These are phyloP conservation scores for Fusarium piperis DNA, from an alignment of 2,329 filamentous ascomycete genomes.

Conservation along the genomic window DNA sequence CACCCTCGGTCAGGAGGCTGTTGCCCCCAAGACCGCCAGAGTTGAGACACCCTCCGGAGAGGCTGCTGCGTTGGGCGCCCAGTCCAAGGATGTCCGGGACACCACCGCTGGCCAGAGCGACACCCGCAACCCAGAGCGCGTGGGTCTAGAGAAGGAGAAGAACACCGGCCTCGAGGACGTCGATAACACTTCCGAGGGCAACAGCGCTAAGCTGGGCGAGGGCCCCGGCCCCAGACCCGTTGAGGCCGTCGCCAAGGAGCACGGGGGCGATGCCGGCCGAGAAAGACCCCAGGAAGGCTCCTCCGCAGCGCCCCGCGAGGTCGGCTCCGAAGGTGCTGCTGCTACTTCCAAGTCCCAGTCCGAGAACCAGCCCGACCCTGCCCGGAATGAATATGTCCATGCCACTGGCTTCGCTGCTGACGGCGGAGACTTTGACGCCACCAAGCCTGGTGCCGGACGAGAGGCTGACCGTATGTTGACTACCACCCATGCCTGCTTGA, in stretches of 20 bases:
- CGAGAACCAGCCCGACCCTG: conserved; percentile 55
- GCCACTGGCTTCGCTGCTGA: conserved; percentile 69
- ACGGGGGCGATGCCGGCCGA: conserved; percentile 47
- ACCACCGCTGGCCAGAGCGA: conserved; percentile 50
- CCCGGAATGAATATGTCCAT: conserved; percentile 66
- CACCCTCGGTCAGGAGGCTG: conserved; percentile 10
- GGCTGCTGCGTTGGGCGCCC: background rate
- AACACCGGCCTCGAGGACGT: conserved; percentile 48
- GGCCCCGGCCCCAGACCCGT: conserved; percentile 40
- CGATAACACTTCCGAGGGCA: conserved; percentile 34
- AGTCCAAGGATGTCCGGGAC: conserved; percentile 21
- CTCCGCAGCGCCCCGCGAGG: conserved; percentile 8
- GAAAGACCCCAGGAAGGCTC: conserved; percentile 9
- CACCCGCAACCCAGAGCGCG: conserved; percentile 50
- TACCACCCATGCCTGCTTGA: background rate
- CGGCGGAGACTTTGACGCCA: conserved; percentile 74
- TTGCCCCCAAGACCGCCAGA: background rate
- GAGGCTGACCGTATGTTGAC: conserved; percentile 71
- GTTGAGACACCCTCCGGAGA: background rate
- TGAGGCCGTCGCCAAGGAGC: conserved; percentile 50
- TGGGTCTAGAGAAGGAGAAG: conserved; percentile 41
- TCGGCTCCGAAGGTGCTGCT: conserved; percentile 15
- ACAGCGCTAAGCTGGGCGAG: conserved; percentile 46
- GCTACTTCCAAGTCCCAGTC: conserved; percentile 8
- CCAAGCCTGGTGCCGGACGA: conserved; percentile 69